Evolutionary conservation across 305 asterid genomes (phyloP).

Genomic region (Fraxinus floribunda): DNA sequence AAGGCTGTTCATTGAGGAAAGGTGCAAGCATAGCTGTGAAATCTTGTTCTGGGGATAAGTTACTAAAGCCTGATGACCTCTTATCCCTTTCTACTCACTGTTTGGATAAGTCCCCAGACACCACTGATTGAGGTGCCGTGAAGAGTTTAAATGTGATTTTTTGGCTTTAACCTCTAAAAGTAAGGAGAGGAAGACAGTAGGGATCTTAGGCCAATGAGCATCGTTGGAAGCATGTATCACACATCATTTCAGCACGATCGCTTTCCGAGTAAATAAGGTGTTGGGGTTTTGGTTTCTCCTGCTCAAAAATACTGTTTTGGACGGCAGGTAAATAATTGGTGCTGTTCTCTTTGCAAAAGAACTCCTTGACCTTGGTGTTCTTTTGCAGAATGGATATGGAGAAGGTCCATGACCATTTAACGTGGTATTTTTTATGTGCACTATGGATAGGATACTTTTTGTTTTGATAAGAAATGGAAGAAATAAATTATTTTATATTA

Average conservation of each 20-base stretch:
- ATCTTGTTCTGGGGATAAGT: not conserved
- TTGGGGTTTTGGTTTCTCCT: not conserved
- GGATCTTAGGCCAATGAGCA: not conserved
- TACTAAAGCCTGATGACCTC: not conserved
- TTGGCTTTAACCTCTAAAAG: not conserved
- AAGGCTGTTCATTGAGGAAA: not conserved
- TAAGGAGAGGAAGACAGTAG: not conserved
- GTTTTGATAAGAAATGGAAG: not conserved
- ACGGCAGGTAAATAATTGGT: not conserved
- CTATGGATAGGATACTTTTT: not conserved
- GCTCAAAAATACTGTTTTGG: not conserved
- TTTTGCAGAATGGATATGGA: not conserved
- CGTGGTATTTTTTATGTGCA: not conserved
- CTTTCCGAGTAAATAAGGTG: not conserved
- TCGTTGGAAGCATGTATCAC: not conserved
- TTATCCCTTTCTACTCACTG: not conserved
- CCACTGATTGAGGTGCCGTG: not conserved
- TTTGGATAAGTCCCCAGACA: not conserved
- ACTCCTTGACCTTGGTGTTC: not conserved
- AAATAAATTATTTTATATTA: not conserved
- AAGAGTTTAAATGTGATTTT: not conserved
- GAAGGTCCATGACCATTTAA: not conserved
- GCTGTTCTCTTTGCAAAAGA: not conserved
- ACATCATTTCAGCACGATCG: not conserved
- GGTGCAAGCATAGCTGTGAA: not conserved